A percentile compares a stretch with the other conserved stretches of the same genome.
phyloP scores from a whole-genome alignment of 2,329 filamentous ascomycete species.

The Pyrenophora seminiperda region DNA sequence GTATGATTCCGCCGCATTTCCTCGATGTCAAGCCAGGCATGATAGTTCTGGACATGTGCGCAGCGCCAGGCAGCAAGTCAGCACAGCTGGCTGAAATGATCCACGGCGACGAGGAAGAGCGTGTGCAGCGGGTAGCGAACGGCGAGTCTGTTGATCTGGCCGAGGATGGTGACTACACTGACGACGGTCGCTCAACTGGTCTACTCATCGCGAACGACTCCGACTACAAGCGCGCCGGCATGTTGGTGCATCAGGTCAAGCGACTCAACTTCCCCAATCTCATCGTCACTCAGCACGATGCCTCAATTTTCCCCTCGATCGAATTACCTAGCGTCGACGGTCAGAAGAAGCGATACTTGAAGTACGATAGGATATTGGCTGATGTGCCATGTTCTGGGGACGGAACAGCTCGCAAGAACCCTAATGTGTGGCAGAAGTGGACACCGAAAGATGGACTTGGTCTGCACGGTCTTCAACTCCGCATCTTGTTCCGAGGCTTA shows the following conservation, averaged over 20 bases:
- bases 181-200: constrained; percentile 87
- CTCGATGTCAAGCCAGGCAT: constrained; percentile 91
- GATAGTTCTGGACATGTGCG: constrained; percentile 93
- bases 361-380: constrained; percentile 94
- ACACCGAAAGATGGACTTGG: constrained; percentile 84
- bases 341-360: constrained; percentile 74
- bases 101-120: constrained; percentile 87
- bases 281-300: constrained; percentile 97
- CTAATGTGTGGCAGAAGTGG: constrained; percentile 95
- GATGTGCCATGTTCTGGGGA: constrained; percentile 98
- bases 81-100: constrained; percentile 94
- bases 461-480: constrained; percentile 81
- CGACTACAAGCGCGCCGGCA: constrained; percentile 95
- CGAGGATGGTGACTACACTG: constrained; percentile 60
- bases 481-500: constrained; percentile 87
- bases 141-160: constrained; percentile 66
- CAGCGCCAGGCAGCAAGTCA: constrained; percentile 95
- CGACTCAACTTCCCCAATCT: constrained; percentile 94
- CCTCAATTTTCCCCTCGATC: constrained; percentile 91
- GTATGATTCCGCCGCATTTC: constrained; percentile 96
- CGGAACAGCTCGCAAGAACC: constrained; percentile 91
- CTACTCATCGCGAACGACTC: constrained; percentile 94
- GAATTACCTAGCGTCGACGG: constrained; percentile 69
- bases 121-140: constrained; percentile 73
- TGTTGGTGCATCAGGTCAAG: constrained; percentile 98